Evolutionary conservation across 2,329 filamentous ascomycete species (phyloP).

Genomic region (Blumeria hordei): DNA sequence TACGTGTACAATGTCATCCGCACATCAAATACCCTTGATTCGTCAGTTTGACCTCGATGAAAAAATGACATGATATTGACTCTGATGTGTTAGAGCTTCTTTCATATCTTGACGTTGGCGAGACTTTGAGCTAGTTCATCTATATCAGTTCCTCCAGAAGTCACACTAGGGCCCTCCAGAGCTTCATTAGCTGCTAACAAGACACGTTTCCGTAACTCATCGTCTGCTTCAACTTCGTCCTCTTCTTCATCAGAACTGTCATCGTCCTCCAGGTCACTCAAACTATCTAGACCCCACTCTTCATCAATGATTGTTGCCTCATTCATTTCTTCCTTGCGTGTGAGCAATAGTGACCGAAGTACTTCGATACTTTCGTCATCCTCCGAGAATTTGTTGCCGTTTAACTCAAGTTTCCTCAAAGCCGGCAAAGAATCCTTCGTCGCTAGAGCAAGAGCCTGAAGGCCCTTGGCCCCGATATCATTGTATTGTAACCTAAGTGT

Average conservation of each 20-base stretch:
- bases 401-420: conserved; percentile 71
- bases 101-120: conserved; percentile 28
- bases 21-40: no score
- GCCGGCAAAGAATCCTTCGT: conserved; percentile 44
- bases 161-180: conserved; percentile 48
- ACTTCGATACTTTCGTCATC: conserved; percentile 49
- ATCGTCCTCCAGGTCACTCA: conserved; percentile 54
- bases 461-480: conserved; percentile 58
- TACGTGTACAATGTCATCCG: no score
- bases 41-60: no score
- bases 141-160: conserved; percentile 47
- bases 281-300: conserved; percentile 62
- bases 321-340: conserved; percentile 50
- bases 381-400: conserved; percentile 85
- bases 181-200: conserved; percentile 45
- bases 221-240: conserved; percentile 24
- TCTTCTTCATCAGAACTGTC: conserved; percentile 46
- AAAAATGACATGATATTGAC: no score
- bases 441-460: conserved; percentile 47
- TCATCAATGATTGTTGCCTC: conserved; percentile 48
- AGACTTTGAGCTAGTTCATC: conserved; percentile 57
- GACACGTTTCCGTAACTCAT: conserved; percentile 44
- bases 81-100: no score
- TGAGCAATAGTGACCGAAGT: conserved; percentile 47
- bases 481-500: conserved; percentile 76